phyloP scores from a whole-genome alignment of 140 eudicot species.

The Artemisia princeps region DNA sequence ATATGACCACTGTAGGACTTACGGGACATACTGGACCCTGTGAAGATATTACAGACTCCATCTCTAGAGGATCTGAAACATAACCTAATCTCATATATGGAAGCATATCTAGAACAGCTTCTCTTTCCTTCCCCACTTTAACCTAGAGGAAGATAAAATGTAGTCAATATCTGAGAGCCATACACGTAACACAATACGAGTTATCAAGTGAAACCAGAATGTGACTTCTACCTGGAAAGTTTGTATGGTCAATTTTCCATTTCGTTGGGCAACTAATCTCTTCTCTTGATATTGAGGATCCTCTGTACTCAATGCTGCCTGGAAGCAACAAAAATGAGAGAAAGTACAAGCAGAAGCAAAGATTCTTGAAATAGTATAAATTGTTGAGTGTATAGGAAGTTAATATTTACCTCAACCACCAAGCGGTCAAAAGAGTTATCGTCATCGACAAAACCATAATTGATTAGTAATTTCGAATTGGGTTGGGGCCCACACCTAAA shows the following conservation, averaged over 20 bases:
- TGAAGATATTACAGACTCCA: constrained; percentile 82
- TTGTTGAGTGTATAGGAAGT: constrained; percentile 6
- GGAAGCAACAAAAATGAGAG: constrained; percentile 18
- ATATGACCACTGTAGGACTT: constrained; percentile 29
- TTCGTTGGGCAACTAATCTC: constrained; percentile 86
- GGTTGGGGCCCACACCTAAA: constrained; percentile 99
- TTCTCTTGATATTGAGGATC: constrained; percentile 98
- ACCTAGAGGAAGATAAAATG: constrained; percentile 41
- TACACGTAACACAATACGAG: not conserved
- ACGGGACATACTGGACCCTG: constrained; percentile 94
- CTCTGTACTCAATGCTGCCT: constrained; percentile 89
- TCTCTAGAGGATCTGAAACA: constrained; percentile 87
- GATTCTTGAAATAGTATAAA: constrained; percentile 10
- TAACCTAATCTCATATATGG: constrained; percentile 92
- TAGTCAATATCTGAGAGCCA: constrained; percentile 14
- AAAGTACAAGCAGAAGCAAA: constrained; percentile 18
- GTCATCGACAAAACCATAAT: constrained; percentile 92
- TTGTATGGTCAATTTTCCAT: constrained; percentile 79
- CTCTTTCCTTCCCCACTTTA: constrained; percentile 78
- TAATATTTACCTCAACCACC: constrained; percentile 54
- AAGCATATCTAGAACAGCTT: constrained; percentile 75
- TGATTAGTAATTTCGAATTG: constrained; percentile 79
- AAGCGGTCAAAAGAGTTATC: constrained; percentile 78
- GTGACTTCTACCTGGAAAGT: constrained; percentile 45
- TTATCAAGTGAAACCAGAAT: not conserved